Conservation (phyloP, 169 alveolate genomes). For the Plasmodium relictum region DNA sequence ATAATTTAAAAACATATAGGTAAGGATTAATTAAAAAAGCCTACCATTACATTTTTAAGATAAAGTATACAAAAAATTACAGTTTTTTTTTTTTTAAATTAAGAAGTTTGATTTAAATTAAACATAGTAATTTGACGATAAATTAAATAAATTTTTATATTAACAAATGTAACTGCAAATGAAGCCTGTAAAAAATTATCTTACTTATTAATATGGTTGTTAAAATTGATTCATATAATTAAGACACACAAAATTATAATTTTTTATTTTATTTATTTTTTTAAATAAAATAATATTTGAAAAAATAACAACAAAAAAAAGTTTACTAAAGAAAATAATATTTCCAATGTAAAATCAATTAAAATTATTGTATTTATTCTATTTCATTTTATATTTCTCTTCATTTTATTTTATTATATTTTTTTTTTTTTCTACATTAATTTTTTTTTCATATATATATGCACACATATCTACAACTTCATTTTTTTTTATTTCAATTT, state of each 20-base stretch:
- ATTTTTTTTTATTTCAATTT: neutral
- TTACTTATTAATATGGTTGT: neutral
- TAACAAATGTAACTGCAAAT: neutral
- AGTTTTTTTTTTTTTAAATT: too few relatives aligned
- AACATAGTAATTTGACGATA: too few relatives aligned
- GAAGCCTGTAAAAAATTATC: neutral
- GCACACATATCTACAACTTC: neutral
- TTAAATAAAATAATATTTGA: slow-evolving; percentile 11
- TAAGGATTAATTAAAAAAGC: neutral
- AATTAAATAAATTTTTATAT: too few relatives aligned
- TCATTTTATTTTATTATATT: neutral
- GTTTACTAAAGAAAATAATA: slow-evolving; percentile 1
- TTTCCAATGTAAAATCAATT: neutral
- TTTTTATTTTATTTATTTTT: neutral
- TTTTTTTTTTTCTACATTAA: neutral
- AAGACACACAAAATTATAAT: neutral
- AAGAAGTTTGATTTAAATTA: too few relatives aligned
- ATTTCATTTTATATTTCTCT: neutral
- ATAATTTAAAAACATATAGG: neutral
- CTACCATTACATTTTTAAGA: too few relatives aligned
- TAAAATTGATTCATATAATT: neutral
- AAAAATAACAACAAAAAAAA: slow-evolving; percentile 2
- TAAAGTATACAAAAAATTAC: too few relatives aligned
- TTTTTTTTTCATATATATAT: neutral
- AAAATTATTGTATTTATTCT: slow-evolving; percentile 3